Percentiles rank a stretch among this genome's conserved stretches.
Evolutionary conservation across 257 asterid species (phyloP).

Genomic region (Plantago elongata): DNA sequence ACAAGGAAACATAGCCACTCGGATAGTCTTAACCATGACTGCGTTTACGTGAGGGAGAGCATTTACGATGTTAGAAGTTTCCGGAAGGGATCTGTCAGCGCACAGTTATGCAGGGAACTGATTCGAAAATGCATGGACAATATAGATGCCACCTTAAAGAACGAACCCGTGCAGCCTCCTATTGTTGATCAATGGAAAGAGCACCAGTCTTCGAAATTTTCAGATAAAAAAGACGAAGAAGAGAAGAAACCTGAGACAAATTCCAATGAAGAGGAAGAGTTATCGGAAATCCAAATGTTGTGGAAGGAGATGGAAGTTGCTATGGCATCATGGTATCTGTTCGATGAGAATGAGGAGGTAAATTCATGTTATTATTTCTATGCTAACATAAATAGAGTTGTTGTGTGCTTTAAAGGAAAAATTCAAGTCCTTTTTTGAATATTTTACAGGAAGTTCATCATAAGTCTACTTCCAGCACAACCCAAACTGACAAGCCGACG

Average conservation of each 20-base stretch:
- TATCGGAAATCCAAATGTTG: constrained; percentile 74
- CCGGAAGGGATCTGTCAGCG: constrained; percentile 65
- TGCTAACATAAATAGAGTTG: not conserved
- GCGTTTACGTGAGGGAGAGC: constrained; percentile 72
- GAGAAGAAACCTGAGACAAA: constrained; percentile 29
- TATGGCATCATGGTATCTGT: constrained; percentile 72
- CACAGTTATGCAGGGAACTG: constrained; percentile 78
- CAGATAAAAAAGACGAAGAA: constrained; percentile 26
- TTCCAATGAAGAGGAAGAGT: constrained; percentile 42
- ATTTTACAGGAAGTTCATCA: constrained; percentile 40
- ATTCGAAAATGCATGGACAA: constrained; percentile 75
- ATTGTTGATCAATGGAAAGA: constrained; percentile 87
- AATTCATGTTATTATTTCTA: not conserved
- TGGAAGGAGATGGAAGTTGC: constrained; percentile 99
- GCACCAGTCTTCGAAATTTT: constrained; percentile 39
- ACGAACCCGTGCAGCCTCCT: constrained; percentile 70
- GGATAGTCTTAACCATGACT: constrained; percentile 44
- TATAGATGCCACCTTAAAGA: constrained; percentile 72
- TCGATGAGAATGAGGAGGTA: constrained; percentile 72
- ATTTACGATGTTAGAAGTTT: constrained; percentile 76
- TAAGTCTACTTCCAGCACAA: constrained; percentile 23
- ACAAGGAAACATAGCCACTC: constrained; percentile 28
- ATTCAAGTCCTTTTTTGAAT: not conserved
- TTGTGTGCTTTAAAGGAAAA: not conserved
- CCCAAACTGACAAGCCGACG: constrained; percentile 26